Percentiles rank a stretch among this genome's conserved stretches.
Conservation (phyloP, 2,329 filamentous ascomycete genomes). For the Colletotrichum australisinense region DNA sequence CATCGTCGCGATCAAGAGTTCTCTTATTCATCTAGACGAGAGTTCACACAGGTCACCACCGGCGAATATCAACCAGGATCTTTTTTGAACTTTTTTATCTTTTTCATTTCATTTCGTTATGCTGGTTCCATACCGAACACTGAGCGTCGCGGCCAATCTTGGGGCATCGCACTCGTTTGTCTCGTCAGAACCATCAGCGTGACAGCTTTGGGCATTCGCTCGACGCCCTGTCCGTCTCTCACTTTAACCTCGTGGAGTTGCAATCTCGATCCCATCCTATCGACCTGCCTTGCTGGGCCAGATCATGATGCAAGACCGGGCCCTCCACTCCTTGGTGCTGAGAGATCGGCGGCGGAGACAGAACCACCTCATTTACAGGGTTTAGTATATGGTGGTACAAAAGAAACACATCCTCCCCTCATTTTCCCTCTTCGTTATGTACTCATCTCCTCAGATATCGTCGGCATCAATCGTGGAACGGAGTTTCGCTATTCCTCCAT, state of each 20-base stretch:
- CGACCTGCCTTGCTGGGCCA: slow-evolving; percentile 26
- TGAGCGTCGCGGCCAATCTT: slow-evolving; percentile 27
- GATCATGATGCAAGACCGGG: slow-evolving; percentile 43
- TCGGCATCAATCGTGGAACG: slow-evolving; percentile 30
- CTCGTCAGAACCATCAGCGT: slow-evolving; percentile 41
- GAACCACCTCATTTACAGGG: slow-evolving; percentile 64
- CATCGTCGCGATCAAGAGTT: slow-evolving; percentile 3
- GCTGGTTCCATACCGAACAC: slow-evolving; percentile 26
- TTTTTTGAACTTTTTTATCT: slow-evolving; percentile 27
- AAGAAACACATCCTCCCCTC: slow-evolving; percentile 53
- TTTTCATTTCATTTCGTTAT: slow-evolving; percentile 27
- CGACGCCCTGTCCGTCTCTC: slow-evolving; percentile 72
- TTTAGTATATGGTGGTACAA: slow-evolving; percentile 59
- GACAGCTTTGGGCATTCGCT: slow-evolving; percentile 62
- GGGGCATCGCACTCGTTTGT: slow-evolving; percentile 32
- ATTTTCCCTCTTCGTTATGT: slow-evolving; percentile 39
- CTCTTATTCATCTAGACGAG: slow-evolving; percentile 4
- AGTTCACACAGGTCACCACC: slow-evolving; percentile 20
- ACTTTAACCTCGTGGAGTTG: slow-evolving; percentile 78
- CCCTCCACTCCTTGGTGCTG: slow-evolving; percentile 76
- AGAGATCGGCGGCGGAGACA: slow-evolving; percentile 72
- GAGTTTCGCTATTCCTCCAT: slow-evolving; percentile 82
- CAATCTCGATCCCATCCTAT: slow-evolving; percentile 47
- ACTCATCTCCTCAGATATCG: slow-evolving; percentile 36
- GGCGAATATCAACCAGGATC: slow-evolving; percentile 2